Evolutionary conservation across 176 grass and related monocot genomes (phyloP).

Genomic region (Oryza glaberrima): DNA sequence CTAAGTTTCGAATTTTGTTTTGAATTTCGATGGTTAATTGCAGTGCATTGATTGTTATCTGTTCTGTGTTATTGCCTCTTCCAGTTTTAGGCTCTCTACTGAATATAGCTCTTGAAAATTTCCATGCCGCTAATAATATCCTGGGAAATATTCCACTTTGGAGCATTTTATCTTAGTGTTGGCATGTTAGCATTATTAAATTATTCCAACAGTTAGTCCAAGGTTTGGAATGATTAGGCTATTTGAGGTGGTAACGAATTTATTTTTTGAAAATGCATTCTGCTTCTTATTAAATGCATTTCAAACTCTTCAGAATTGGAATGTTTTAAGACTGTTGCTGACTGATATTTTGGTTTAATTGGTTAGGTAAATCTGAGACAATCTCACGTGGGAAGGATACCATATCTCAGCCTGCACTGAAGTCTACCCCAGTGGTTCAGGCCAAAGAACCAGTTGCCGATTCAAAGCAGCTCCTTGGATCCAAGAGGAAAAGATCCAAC

Average conservation of each 20-base stretch:
- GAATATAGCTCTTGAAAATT: constrained; percentile 1
- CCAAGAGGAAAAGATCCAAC: constrained; percentile 64
- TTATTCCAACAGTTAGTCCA: neutral
- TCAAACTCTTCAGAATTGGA: constrained; percentile 8
- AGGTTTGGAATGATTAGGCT: neutral
- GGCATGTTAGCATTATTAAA: neutral
- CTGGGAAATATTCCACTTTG: neutral
- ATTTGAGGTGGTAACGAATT: neutral
- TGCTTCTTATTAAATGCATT: constrained; percentile 17
- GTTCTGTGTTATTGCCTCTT: neutral
- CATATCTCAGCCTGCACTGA: constrained; percentile 34
- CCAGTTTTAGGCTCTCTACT: neutral
- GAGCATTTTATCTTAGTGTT: constrained; percentile 2
- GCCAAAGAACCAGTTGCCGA: constrained; percentile 49
- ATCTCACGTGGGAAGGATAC: constrained; percentile 36
- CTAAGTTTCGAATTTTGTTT: constrained; percentile 31
- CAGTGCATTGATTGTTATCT: constrained; percentile 1
- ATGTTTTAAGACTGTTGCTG: constrained; percentile 10
- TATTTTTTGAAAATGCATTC: constrained; percentile 10
- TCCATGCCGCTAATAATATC: neutral
- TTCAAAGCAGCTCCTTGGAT: constrained; percentile 49
- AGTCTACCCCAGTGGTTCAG: constrained; percentile 36
- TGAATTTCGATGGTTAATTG: constrained; percentile 2
- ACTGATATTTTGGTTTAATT: constrained; percentile 29
- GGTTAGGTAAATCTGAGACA: constrained; percentile 51